Evolutionary conservation across 768 basidiomycete species (phyloP).

Genomic region (Psilocybe cubensis): DNA sequence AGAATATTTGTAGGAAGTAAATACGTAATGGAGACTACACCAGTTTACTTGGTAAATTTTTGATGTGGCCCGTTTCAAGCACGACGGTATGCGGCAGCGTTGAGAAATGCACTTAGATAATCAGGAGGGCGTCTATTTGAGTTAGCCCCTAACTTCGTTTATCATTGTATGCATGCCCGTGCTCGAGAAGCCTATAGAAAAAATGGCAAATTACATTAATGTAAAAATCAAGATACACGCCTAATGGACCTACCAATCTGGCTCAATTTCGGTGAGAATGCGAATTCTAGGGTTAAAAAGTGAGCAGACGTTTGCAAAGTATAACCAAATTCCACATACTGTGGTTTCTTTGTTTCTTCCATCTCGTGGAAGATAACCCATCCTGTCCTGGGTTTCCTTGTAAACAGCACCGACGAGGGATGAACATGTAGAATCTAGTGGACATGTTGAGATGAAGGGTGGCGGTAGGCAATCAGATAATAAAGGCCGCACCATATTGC

Average conservation of each 20-base stretch:
- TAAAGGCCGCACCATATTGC: slow-evolving; percentile 65
- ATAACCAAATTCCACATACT: slow-evolving; percentile 50
- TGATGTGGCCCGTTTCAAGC: too few species aligned
- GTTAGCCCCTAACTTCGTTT: not conserved
- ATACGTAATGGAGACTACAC: too few species aligned
- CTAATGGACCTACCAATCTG: slow-evolving; percentile 71
- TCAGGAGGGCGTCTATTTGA: not conserved
- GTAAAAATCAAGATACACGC: not conserved
- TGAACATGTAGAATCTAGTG: slow-evolving; percentile 83
- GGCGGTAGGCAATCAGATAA: not conserved
- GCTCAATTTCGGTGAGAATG: slow-evolving; percentile 91
- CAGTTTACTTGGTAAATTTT: too few species aligned
- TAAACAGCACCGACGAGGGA: slow-evolving; percentile 93
- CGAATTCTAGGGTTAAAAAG: slow-evolving; percentile 64
- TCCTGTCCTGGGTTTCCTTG: slow-evolving; percentile 84
- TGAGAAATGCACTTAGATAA: not conserved
- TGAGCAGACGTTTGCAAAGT: not conserved
- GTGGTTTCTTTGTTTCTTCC: slow-evolving; percentile 94
- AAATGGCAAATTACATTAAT: not conserved
- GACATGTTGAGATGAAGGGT: not conserved
- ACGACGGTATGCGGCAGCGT: too few species aligned
- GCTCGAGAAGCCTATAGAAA: slow-evolving; percentile 23
- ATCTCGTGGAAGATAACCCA: slow-evolving; percentile 97
- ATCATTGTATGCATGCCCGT: slow-evolving; percentile 25
- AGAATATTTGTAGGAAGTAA: too few species aligned